A percentile compares a stretch with the other conserved stretches of the same genome.
Conservation (phyloP, 495 filamentous ascomycete genomes). For the Trichoderma orchidacearum region DNA sequence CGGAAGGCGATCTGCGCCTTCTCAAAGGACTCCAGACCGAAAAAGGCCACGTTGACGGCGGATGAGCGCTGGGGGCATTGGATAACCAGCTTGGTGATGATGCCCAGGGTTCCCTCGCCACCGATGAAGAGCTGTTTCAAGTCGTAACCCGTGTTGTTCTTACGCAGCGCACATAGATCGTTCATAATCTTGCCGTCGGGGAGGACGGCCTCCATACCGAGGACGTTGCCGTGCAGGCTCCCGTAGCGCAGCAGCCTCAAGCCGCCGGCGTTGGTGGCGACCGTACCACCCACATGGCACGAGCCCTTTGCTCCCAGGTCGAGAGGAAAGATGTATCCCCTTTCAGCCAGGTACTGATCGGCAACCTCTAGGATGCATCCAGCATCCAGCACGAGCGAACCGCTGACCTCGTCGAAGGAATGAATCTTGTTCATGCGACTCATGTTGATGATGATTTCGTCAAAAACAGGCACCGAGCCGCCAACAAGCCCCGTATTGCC, state of each 20-base stretch:
- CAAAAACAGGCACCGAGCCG: conserved; percentile 88
- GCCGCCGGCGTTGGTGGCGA: conserved; percentile 93
- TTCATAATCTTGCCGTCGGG: conserved; percentile 86
- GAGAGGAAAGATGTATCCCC: conserved; percentile 76
- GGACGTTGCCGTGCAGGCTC: conserved; percentile 80
- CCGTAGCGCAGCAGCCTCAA: conserved; percentile 84
- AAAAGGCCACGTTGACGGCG: conserved; percentile 82
- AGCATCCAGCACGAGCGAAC: conserved; percentile 76
- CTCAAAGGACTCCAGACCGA: conserved; percentile 75
- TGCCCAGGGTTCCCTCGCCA: conserved; percentile 83
- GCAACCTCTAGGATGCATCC: conserved; percentile 82
- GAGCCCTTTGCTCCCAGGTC: conserved; percentile 95
- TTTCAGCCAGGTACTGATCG: conserved; percentile 69
- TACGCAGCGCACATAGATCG: conserved; percentile 72
- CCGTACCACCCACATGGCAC: conserved; percentile 95
- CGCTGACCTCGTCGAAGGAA: conserved; percentile 86
- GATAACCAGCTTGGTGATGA: conserved; percentile 83
- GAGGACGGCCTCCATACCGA: conserved; percentile 85
- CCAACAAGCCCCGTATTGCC: conserved; percentile 94
- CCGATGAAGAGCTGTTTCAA: conserved; percentile 97
- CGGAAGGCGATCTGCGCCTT: conserved; percentile 69
- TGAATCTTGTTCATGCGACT: conserved; percentile 79
- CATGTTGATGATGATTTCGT: conserved; percentile 90
- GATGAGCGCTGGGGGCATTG: conserved; percentile 73
- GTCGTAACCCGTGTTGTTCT: conserved; percentile 97